Evolutionary conservation across 805 yeast species (phyloP).

Genomic region (Maudiozyma pseudohumilis): DNA sequence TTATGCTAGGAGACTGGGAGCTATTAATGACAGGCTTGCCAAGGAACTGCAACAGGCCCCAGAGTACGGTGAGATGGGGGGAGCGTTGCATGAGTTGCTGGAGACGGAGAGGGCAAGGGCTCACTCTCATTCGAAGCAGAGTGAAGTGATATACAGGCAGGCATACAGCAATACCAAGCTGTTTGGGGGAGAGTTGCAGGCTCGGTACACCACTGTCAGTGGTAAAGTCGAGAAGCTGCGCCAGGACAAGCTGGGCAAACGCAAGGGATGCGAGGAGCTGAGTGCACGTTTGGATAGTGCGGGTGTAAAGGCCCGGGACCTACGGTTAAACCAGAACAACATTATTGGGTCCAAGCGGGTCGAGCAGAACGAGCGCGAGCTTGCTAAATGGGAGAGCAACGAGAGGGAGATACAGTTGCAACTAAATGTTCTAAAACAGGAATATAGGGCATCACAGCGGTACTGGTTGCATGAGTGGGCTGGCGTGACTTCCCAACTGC

Average conservation of each 20-base stretch:
- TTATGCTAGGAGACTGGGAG: conserved; percentile 27
- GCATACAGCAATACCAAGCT: conserved; percentile 19
- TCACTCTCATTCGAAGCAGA: conserved; percentile 25
- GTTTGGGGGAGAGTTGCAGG: conserved; percentile 19
- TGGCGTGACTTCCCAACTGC: conserved; percentile 17
- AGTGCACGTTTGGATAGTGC: conserved; percentile 21
- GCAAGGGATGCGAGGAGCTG: conserved; percentile 23
- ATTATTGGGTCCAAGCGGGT: conserved; percentile 22
- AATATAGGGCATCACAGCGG: conserved; percentile 25
- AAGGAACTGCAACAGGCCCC: conserved; percentile 16
- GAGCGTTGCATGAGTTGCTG: conserved; percentile 11
- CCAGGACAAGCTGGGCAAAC: conserved; percentile 21
- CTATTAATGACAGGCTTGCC: conserved; percentile 21
- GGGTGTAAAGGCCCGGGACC: conserved; percentile 19
- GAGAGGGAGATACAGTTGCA: conserved; percentile 19
- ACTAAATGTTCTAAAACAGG: conserved; percentile 23
- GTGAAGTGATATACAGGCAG: conserved; percentile 21
- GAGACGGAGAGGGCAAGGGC: conserved; percentile 20
- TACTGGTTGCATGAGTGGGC: conserved; percentile 30
- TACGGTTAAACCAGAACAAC: conserved; percentile 24
- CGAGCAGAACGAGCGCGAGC: conserved; percentile 22
- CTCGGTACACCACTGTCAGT: conserved; percentile 21
- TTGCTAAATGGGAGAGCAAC: conserved; percentile 24
- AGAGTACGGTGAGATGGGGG: conserved; percentile 24
- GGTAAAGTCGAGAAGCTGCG: conserved; percentile 25